phyloP scores from a whole-genome alignment of 192 early-diverging fungal genomes.

The Backusella tarrabulga region DNA sequence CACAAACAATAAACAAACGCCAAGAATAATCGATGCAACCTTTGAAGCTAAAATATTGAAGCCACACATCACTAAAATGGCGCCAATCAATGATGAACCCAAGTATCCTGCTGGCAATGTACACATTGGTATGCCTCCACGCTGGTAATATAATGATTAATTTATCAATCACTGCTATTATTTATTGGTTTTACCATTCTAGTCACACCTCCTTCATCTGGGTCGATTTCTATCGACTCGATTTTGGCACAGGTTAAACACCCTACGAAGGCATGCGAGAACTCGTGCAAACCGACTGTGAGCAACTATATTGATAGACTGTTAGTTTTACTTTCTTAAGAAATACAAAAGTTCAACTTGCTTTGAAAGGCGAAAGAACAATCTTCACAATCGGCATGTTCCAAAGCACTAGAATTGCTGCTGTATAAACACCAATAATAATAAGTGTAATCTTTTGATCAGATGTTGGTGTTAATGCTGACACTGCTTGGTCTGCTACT shows the following conservation, averaged over 20 bases:
- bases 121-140: slow-evolving; percentile 80
- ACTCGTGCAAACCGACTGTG: slow-evolving; percentile 93
- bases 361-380: slow-evolving; percentile 94
- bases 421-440: slow-evolving; percentile 64
- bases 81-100: slow-evolving; percentile 85
- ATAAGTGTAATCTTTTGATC: slow-evolving; percentile 39
- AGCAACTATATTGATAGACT: slow-evolving; percentile 52
- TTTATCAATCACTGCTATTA: neutral
- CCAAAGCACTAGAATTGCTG: slow-evolving; percentile 79
- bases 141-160: slow-evolving; percentile 24
- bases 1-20: slow-evolving; percentile 75
- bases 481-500: slow-evolving; percentile 21
- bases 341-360: slow-evolving; percentile 17
- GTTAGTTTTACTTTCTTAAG: no score
- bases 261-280: slow-evolving; percentile 88
- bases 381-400: slow-evolving; percentile 81
- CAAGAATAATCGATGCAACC: slow-evolving; percentile 81
- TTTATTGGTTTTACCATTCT: slow-evolving; percentile 50
- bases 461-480: slow-evolving; percentile 28
- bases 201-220: slow-evolving; percentile 90
- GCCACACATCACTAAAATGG: slow-evolving; percentile 90
- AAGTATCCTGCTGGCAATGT: slow-evolving; percentile 91
- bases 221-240: slow-evolving; percentile 85
- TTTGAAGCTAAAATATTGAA: slow-evolving; percentile 90
- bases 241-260: slow-evolving; percentile 88